Evolutionary conservation across 495 filamentous ascomycete species (phyloP), one percentile per base, ranked within the genome.

Genomic region (Talaromyces borbonicus): DNA sequence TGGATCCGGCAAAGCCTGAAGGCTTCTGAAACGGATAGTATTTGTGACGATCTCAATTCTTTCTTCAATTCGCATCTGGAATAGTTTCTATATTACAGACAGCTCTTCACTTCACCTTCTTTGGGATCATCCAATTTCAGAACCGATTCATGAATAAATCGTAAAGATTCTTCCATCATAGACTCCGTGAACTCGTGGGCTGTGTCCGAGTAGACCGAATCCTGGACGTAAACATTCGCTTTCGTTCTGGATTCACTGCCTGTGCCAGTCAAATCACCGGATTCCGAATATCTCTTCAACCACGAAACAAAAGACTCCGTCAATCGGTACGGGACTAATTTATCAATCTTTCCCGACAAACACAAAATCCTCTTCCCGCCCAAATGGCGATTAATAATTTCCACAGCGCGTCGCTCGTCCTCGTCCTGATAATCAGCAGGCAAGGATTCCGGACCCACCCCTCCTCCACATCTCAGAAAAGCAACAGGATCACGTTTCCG

Each of bases 241-340:
- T 38, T 38, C 35, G 19, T 20, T 20, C 19, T 20, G 1, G 18
- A 20, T 12, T 20, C 35, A 8, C 75, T 74, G 44, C 79, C 78
- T 2, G 15, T 26, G 4, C 63, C 65, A 41, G 75, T 81, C 76
- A 77, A 83, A 3, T 67, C 71, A 31, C 68, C 58, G 8, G 63
- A 60, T 1, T 56, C 62, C 29, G 78, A 56, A 0, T 79, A 79
- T 26, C 72, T 60, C 59, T 84, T 83, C 43, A 96, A 67, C 63
- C 81, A 86, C 6, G 61, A 57, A 38, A 95, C 49, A 57, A 96
- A 93, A 0, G 74, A 71, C 54, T 83, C 75, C 2, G 73, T 69
- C 12, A 78, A 79, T 18, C 67, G 66, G 60, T 87, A 86, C 5
- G 92, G 90, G 15, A 98, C 90, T 38, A 97, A 61, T 55, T 85